phyloP scores from a whole-genome alignment of 2,329 filamentous ascomycete species.

The Colletotrichum kahawae region DNA sequence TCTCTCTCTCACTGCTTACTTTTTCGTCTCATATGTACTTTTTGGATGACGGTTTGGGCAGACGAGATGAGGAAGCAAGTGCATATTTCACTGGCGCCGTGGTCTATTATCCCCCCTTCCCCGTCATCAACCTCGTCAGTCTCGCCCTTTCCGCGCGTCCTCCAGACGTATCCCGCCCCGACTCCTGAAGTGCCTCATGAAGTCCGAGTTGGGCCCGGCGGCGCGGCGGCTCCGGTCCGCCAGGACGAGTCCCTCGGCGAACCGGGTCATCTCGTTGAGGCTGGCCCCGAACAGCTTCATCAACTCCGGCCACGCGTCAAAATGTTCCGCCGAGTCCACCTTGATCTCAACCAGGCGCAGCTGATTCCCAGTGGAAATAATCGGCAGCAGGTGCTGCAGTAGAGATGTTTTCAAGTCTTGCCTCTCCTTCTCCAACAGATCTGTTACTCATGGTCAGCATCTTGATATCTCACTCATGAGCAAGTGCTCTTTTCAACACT shows the following conservation, averaged over 20 bases:
- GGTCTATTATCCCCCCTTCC: background rate
- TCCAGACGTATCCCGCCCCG: slow-evolving; percentile 16
- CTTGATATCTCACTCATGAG: background rate
- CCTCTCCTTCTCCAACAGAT: slow-evolving; percentile 19
- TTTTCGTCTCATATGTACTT: background rate
- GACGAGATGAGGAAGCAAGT: background rate
- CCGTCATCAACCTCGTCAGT: background rate
- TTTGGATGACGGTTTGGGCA: background rate
- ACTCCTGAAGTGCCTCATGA: slow-evolving; percentile 15
- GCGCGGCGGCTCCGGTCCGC: slow-evolving; percentile 13
- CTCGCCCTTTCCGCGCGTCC: slow-evolving; percentile 9
- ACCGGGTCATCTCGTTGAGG: slow-evolving; percentile 12
- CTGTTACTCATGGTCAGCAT: background rate
- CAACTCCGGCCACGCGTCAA: slow-evolving; percentile 20
- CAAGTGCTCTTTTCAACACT: background rate
- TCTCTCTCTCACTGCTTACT: background rate
- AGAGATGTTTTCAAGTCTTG: slow-evolving; percentile 19
- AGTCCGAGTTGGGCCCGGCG: slow-evolving; percentile 15
- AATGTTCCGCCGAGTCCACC: slow-evolving; percentile 21
- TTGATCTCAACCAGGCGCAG: slow-evolving; percentile 22
- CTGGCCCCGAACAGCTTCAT: slow-evolving; percentile 21
- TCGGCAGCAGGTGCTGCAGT: slow-evolving; percentile 16
- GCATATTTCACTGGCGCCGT: background rate
- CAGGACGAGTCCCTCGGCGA: slow-evolving; percentile 15
- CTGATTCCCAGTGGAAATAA: slow-evolving; percentile 19